Base-by-base conservation (phyloP, 192 early-diverging fungal species). In the Mortierella alpina region DNA sequence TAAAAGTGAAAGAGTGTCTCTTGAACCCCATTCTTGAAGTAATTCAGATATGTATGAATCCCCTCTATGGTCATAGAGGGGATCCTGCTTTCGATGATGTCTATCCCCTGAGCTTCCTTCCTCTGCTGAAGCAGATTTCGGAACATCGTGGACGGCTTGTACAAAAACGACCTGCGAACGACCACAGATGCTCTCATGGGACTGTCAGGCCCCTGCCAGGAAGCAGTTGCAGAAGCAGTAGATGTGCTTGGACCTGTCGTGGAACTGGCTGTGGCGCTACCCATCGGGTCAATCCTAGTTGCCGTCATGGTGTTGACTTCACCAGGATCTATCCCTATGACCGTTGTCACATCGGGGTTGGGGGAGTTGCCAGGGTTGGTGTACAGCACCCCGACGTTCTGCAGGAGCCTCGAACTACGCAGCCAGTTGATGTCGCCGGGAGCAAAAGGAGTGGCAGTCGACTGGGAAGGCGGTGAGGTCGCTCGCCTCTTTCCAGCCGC, bases 291-390 rank as follows among this genome's bases (percentile, higher is more conserved):
- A 12, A 59, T n/a, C 15, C 57, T 59, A 5, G 57, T 59, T 10
- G 57, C 31, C 17, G 57, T 59, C 57, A 59, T 59, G 6, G 57
- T 41, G 39, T 41, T 41, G 41, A 59, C 57, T 31, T 59, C 57
- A 12, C 57, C 57, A 13, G 57, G 57, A 6, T 59, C 57, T 10
- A 59, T 59, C 7, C 57, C 57, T 13, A 59, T 59, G 39, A 40
- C 57, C 22, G 17, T 17, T 12, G 57, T 59, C 10, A 41, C 2
- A 9, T 5, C 31, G 31, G 57, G 57, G 31, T 31, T 31, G 11
- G 57, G 57, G 41, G 12, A 59, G 41, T 9, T 40, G 10, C 9
- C n/a, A 0, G 22, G 22, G 9, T 22, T 12, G 57, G 9, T 59
- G 57, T 14, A 59, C 10, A 7, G 9, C 39, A 59, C 57, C 23